phyloP scores from a whole-genome alignment of 805 yeast species.

The Sugiyamaella qingdaonensis region DNA sequence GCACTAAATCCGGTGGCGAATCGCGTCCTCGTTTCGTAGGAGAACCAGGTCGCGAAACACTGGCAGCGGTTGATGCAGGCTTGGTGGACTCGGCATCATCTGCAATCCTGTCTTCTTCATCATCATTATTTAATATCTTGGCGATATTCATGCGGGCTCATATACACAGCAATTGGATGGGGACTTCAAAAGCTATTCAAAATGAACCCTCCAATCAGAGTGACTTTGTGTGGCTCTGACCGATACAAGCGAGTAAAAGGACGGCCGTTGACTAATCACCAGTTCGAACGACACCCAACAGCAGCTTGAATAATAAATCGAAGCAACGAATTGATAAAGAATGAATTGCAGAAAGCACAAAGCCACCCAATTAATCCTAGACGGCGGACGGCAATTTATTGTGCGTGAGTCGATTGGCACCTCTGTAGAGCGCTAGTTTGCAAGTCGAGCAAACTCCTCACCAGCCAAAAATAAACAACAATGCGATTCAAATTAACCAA shows the following conservation, averaged over 20 bases:
- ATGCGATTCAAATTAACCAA: no score
- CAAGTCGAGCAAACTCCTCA: no score
- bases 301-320: no score
- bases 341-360: no score
- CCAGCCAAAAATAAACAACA: no score
- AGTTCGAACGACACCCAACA: no score
- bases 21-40: constrained; percentile 8
- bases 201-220: no score
- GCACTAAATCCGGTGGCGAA: background rate
- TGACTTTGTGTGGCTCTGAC: background rate
- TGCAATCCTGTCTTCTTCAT: constrained; percentile 12
- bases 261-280: background rate
- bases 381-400: no score
- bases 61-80: background rate
- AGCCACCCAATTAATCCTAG: no score
- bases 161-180: background rate
- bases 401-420: no score
- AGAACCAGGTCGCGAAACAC: constrained; percentile 3
- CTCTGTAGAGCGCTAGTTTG: no score
- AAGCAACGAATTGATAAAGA: no score
- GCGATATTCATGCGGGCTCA: constrained; percentile 24
- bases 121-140: constrained; percentile 23
- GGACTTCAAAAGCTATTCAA: background rate
- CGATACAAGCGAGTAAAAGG: background rate
- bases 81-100: constrained; percentile 1